Evolutionary conservation across 1,139 yeast genomes (phyloP), one percentile per base, ranked within the genome.

Genomic region (Taphrina flavorubra): DNA sequence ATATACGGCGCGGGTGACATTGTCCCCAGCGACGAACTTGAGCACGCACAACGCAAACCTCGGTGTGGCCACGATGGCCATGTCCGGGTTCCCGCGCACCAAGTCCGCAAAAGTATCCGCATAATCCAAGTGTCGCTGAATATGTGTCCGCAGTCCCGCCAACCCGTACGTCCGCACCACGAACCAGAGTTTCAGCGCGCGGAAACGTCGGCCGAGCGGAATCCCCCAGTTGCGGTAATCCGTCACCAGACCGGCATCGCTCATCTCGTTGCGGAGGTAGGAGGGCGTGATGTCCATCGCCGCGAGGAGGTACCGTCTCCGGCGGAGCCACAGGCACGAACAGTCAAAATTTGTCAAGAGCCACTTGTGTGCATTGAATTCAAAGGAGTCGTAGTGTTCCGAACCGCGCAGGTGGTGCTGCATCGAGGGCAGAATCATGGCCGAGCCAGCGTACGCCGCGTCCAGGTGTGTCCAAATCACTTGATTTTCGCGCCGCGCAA

Each of bases 161-260:
- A 69, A 51, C 7, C 74, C 74, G 59, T 72, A 73, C 42, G 72
- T 65, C 53, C 74, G 65, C 72, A 73, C 65, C 46, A 72, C 74
- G 62, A 72, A 72, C 74, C 74, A 73, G 13, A 73, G 56, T 69
- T 73, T 73, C 39, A 73, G 64, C 13, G 74, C 65, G 20, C 74
- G 66, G 68, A 73, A 73, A 18, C 74, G 59, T 37, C 74, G 70
- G 13, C 74, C 74, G 20, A 73, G 70, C 20, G 74, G 74, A 11
- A 73, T 65, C 47, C 73, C 74, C 72, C 74, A 73, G 56, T 73
- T 74, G 31, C 74, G 57, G 49, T 72, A 73, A 47, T 73, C 74
- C 7, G 71, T 72, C 37, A 72, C 74, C 18, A 69, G 67, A 10
- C 74, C 74, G 6, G 73, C 57, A 18, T 72, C 74, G 16, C 72